Base-by-base conservation (phyloP, 23 red algal species). In the Pyropia yezoensis region DNA sequence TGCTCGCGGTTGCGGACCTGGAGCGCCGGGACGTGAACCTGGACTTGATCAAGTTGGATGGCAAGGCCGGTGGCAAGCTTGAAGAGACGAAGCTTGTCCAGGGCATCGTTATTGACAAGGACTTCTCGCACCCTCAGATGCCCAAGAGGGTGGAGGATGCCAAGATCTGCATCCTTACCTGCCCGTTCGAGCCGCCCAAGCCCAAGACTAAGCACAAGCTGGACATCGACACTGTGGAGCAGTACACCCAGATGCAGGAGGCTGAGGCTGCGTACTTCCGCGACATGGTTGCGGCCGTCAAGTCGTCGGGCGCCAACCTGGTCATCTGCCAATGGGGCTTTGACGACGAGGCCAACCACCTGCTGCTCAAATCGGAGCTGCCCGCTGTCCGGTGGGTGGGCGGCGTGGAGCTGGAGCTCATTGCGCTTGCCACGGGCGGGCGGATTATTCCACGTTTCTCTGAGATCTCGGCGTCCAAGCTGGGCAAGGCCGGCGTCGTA, bases 191-290 rank as follows among this genome's bases (percentile, higher is more conserved):
- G 65, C 94, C 94, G 27, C 94, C 94, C 52, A 98, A 98, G 51
- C 94, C 94, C n/a, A 98, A 98, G 69, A 98, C 94, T 8, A 98
- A 98, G 70, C 94, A 98, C 80, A 89, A 90, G 69, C 82, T 98
- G 56, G 94, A 98, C 18, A 98, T 98, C 49, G 79, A 86, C 18
- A 86, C 84, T 7, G 94, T 98, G 1, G 94, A 98, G 56, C 71
- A 90, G 79, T 98, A 98, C 33, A 70, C 77, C 1, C 86, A 91
- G 13, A 78, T 98, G 88, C 94, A 98, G 80, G 78, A 91, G 65
- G 85, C 86, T 29, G 94, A 98, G 59, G 68, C 62, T 0, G 88
- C 85, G 34, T 98, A 98, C 51, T 98, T 98, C 56, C 82, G 51
- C 16, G 86, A 86, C 51, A 98, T 98, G 94, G 94, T 98, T 18